Percentiles rank a stretch among this genome's conserved stretches.
Evolutionary conservation across 2,329 filamentous ascomycete species (phyloP).

Genomic region (Aspergillus pseudotamarii): DNA sequence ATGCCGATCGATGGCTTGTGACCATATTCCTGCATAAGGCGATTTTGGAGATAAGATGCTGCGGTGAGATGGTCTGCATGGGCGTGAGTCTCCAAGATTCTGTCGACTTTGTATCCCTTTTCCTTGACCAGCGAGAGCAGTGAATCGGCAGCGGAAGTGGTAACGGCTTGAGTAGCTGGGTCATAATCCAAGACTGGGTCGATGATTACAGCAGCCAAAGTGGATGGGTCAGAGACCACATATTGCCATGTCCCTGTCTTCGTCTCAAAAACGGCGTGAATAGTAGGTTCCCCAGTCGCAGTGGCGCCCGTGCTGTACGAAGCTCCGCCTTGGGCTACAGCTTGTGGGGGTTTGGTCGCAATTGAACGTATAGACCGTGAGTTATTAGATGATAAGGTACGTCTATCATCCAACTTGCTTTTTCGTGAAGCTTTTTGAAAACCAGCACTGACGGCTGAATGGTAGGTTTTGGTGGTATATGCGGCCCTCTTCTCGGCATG

Average conservation of each 20-base stretch:
- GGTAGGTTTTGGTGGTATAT: not conserved
- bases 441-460: not conserved
- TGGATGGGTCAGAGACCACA: constrained; percentile 58
- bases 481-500: not conserved
- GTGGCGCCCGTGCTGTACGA: not conserved
- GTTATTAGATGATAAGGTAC: not conserved
- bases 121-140: constrained; percentile 51
- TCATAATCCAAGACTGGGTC: constrained; percentile 65
- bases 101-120: constrained; percentile 52
- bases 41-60: constrained; percentile 58
- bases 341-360: not conserved
- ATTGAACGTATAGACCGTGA: not conserved
- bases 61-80: constrained; percentile 60
- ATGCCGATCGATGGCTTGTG: constrained; percentile 55
- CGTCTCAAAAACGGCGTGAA: constrained; percentile 40
- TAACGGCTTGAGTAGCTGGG: constrained; percentile 46
- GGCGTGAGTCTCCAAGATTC: constrained; percentile 63
- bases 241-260: constrained; percentile 64
- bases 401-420: not conserved
- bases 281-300: constrained; percentile 22
- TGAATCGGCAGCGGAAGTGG: constrained; percentile 56
- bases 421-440: not conserved
- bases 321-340: too few species aligned
- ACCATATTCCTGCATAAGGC: constrained; percentile 41
- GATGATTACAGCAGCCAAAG: constrained; percentile 57